Conservation (phyloP, 148 eudicot species). For the Rhododendron griersonianum region DNA sequence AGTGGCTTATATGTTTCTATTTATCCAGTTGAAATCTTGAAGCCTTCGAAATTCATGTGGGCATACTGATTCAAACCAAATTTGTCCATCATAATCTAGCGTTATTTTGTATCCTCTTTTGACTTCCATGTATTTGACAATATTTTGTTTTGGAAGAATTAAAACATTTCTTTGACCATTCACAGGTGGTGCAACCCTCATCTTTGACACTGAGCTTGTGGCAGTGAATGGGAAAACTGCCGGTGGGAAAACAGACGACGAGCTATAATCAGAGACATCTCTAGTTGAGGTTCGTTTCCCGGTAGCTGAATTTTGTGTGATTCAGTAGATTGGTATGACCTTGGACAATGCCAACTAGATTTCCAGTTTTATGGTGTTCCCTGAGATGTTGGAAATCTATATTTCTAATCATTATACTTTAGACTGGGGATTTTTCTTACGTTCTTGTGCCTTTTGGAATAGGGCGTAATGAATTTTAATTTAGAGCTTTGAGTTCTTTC, state of each 20-base stretch:
- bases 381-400: neutral
- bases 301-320: neutral
- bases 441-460: neutral
- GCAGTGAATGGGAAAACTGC: conserved; percentile 62
- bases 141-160: neutral
- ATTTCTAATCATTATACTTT: neutral
- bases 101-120: neutral
- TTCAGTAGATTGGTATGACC: neutral
- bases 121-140: neutral
- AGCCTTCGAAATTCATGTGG: neutral
- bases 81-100: neutral
- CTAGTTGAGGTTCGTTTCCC: neutral
- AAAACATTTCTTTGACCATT: conserved; percentile 7
- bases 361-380: neutral
- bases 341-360: neutral
- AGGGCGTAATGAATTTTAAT: neutral
- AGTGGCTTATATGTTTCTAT: neutral
- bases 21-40: neutral
- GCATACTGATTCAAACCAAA: neutral
- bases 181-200: conserved; percentile 91
- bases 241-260: conserved; percentile 32
- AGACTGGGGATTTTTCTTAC: neutral
- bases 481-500: neutral
- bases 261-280: conserved; percentile 33
- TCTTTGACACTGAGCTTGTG: conserved; percentile 87